phyloP scores from a whole-genome alignment of 495 filamentous ascomycete genomes.

The Tuber umbilicatum region DNA sequence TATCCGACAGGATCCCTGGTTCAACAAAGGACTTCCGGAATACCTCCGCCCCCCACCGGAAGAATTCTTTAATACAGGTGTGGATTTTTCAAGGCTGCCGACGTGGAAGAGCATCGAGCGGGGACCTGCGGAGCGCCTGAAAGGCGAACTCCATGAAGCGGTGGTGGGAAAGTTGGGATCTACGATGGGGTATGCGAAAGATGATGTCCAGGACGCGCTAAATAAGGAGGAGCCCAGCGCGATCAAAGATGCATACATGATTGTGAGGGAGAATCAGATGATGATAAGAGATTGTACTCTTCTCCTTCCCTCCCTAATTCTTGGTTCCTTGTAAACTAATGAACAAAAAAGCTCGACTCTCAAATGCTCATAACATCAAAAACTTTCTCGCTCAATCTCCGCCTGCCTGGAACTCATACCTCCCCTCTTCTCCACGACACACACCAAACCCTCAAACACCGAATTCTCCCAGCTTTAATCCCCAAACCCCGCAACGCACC shows the following conservation, averaged over 20 bases:
- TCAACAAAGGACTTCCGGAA: conserved; percentile 70
- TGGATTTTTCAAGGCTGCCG: conserved; percentile 83
- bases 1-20: conserved; percentile 93
- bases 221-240: conserved; percentile 87
- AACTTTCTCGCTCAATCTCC: conserved; percentile 51
- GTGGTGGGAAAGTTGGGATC: conserved; percentile 92
- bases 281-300: conserved; percentile 78
- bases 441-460: conserved; percentile 27
- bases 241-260: conserved; percentile 97
- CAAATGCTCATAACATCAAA: conserved; percentile 46
- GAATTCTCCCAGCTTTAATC: conserved; percentile 20
- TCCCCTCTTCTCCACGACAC: conserved; percentile 43
- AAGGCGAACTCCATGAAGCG: conserved; percentile 81
- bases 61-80: conserved; percentile 86
- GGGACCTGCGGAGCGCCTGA: conserved; percentile 65
- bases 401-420: conserved; percentile 46
- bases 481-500: conserved; percentile 30
- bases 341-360: conserved; percentile 45
- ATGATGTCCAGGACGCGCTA: conserved; percentile 90
- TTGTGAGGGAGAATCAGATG: conserved; percentile 93
- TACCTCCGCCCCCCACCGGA: conserved; percentile 88
- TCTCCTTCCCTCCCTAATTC: conserved; percentile 13
- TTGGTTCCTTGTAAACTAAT: conserved; percentile 9
- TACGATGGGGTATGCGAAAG: conserved; percentile 93
- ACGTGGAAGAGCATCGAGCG: conserved; percentile 70